These are phyloP conservation scores for Brassica napus DNA, from an alignment of 345 rosid genomes.

Conservation along the genomic window DNA sequence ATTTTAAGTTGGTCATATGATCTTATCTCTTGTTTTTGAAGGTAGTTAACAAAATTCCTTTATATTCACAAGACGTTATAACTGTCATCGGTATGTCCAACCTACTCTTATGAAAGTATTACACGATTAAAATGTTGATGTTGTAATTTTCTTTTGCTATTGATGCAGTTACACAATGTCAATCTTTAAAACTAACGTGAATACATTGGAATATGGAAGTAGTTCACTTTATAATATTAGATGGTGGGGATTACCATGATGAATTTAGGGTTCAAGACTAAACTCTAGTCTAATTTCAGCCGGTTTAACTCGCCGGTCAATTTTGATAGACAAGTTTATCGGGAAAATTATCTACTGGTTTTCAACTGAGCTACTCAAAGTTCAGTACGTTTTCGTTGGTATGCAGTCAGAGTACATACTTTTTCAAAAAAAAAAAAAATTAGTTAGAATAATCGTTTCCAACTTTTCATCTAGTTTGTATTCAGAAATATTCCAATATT, in stretches of 20 bases:
- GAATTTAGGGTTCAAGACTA: not conserved
- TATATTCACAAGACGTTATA: not conserved
- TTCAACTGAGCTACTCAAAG: not conserved
- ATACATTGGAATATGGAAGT: not conserved
- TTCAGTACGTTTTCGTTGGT: not conserved
- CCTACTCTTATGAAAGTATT: not conserved
- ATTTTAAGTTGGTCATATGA: conserved; percentile 4
- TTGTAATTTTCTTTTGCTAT: not conserved
- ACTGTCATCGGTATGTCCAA: not conserved
- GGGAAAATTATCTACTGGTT: not conserved
- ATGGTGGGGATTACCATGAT: not conserved
- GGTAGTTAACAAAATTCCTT: not conserved
- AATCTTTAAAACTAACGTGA: not conserved
- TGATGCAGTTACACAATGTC: not conserved
- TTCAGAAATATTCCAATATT: not conserved
- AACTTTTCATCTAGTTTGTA: not conserved
- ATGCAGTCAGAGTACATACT: not conserved
- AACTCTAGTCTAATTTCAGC: not conserved
- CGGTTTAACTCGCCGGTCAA: not conserved
- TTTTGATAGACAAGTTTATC: not conserved
- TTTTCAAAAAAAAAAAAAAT: no score
- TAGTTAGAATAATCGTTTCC: not conserved
- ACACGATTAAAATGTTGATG: not conserved
- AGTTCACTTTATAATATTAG: not conserved
- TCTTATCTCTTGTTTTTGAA: not conserved